A percentile compares a stretch with the other conserved stretches of the same genome.
These are phyloP conservation scores for Calonectria naviculata DNA, from an alignment of 2,329 filamentous ascomycete species.

Conservation along the genomic window DNA sequence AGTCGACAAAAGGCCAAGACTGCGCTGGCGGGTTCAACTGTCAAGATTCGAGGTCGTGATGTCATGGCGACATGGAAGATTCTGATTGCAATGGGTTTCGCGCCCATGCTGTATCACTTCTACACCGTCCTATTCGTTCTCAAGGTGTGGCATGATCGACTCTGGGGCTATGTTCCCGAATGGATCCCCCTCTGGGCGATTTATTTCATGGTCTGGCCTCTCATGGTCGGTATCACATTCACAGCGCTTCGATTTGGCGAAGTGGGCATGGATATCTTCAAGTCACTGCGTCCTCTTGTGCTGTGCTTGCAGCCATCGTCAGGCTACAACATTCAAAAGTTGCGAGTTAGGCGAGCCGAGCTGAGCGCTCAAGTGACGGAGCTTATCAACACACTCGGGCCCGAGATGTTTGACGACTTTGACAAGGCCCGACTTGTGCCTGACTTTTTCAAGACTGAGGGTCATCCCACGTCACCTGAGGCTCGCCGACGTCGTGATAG, in stretches of 20 bases:
- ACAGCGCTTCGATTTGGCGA: constrained; percentile 95
- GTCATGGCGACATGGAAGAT: constrained; percentile 97
- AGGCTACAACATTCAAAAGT: constrained; percentile 83
- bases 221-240: constrained; percentile 91
- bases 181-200: constrained; percentile 85
- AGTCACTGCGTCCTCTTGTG: constrained; percentile 89
- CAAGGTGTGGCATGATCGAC: constrained; percentile 83
- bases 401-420: constrained; percentile 98
- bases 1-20: constrained; percentile 85
- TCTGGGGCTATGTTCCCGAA: constrained; percentile 83
- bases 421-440: constrained; percentile 78
- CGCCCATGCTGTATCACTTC: constrained; percentile 83
- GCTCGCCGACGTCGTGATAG: constrained; percentile 57
- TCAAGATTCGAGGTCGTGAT: constrained; percentile 89
- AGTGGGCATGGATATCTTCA: constrained; percentile 98
- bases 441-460: constrained; percentile 58
- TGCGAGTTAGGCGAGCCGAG: constrained; percentile 77
- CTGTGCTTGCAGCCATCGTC: constrained; percentile 87
- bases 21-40: constrained; percentile 85
- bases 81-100: constrained; percentile 85
- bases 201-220: constrained; percentile 77
- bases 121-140: constrained; percentile 81
- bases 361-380: constrained; percentile 87
- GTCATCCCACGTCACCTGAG: constrained; percentile 30
- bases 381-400: constrained; percentile 93